phyloP scores from a whole-genome alignment of 352 stramenopile genomes.

The Phytophthora lateralis region DNA sequence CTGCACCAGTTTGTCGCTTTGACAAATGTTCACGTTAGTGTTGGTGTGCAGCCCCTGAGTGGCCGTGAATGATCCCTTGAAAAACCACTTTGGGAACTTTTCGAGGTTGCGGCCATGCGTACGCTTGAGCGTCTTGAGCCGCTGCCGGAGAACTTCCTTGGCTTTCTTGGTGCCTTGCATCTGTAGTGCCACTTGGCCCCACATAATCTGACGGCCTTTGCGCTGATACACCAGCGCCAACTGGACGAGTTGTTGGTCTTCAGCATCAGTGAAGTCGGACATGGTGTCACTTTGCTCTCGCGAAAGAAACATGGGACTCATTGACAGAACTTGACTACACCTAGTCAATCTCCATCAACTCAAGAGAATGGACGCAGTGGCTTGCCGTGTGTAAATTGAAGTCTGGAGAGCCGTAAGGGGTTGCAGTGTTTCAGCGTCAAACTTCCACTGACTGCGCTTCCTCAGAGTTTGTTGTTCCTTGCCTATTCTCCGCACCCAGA shows the following conservation, averaged over 20 bases:
- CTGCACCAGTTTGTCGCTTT: slow-evolving; percentile 7
- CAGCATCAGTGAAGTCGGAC: slow-evolving; percentile 62
- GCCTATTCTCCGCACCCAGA: no score
- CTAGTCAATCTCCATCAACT: slow-evolving; percentile 37
- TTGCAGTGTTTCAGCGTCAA: no score
- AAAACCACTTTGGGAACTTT: slow-evolving; percentile 50
- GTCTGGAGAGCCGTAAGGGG: no score
- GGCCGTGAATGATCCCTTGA: slow-evolving; percentile 30
- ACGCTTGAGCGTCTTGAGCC: slow-evolving; percentile 65
- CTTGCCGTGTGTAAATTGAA: no score
- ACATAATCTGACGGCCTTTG: slow-evolving; percentile 31
- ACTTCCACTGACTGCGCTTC: no score
- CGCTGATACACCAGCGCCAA: slow-evolving; percentile 29
- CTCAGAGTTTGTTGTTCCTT: no score
- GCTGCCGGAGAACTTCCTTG: slow-evolving; percentile 48
- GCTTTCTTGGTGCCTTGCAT: slow-evolving; percentile 39
- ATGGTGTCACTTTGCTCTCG: slow-evolving; percentile 23
- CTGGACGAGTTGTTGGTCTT: slow-evolving; percentile 63
- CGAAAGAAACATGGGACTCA: slow-evolving; percentile 1
- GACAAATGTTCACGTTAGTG: not conserved
- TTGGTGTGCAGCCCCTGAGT: not conserved
- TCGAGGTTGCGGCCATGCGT: slow-evolving; percentile 40
- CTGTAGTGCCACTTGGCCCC: slow-evolving; percentile 32
- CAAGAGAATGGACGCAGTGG: no score
- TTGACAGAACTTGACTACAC: slow-evolving; percentile 23